Base-by-base conservation (phyloP, 164 flowering plant species). In the Akebia trifoliata region DNA sequence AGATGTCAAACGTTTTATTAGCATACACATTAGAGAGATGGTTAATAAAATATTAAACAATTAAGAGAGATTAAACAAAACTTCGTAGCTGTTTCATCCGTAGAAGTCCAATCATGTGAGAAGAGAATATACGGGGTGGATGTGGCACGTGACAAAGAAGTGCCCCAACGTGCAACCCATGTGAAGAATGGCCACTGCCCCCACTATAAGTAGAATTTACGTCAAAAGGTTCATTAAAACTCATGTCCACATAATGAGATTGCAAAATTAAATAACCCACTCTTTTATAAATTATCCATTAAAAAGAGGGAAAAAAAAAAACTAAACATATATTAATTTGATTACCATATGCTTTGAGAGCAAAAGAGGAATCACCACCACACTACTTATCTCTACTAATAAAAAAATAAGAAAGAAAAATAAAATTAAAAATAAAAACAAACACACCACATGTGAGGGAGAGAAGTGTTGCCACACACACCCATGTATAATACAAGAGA, bases 361-460 rank as follows among this genome's bases (percentile, higher is more conserved):
- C 77, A 71, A 67, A n/a, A n/a, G n/a, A n/a, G 78, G 70, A 69
- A 77, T 68, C 75, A 81, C 50, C 69, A 73, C 68, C 79, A 78
- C 82, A 76, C 78, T 74, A 72, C 65, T 50, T 54, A 53, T 50
- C n/a, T 45, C 56, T 50, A 28, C 40, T 47, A 59, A 5, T 47
- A 63, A 8, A 8, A 11, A 24, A 50, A 47, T 29, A 69, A 22
- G 62, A 31, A 62, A 35, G 2, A 25, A 15, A 60, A 38, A 55
- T 6, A 35, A 32, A 22, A 54, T 20, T 32, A 38, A 39, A 50
- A 20, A 44, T 12, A 38, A 58, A 62, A 57, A 45, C 59, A 65
- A 73, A 56, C 75, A 73, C 77, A 71, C 73, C 62, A 68, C 68
- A 63, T 54, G 65, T 57, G 55, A n/a, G n/a, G n/a, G n/a, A n/a